Evolutionary conservation across 352 stramenopile species (phyloP), one percentile per base, ranked within the genome.

Genomic region (Pythium angustatum): DNA sequence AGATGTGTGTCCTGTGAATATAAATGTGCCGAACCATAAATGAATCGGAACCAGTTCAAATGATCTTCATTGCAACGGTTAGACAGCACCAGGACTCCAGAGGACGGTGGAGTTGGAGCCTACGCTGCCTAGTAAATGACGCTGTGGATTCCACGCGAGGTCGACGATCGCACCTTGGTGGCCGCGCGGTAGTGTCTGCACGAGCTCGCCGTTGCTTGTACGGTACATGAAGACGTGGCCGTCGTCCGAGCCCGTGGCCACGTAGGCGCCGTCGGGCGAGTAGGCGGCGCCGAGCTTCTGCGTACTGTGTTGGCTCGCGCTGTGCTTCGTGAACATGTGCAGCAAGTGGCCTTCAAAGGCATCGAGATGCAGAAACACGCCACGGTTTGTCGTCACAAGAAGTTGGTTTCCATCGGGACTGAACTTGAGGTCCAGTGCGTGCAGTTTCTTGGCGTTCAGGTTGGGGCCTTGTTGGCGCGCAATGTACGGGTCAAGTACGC

Each of bases 341-440:
- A 93, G 60, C 38, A 94, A 57, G 19, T 88, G 82, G 27, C 87
- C 87, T 69, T 96, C 85, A 57, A 96, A 96, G 8, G 87, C 85
- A 64, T 96, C 87, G 5, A 96, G 70, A 33, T 93, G 87, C 36
- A 96, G 60, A 51, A 94, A 90, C 30, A 93, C 77, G 2, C 83
- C 84, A 9, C 83, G 81, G 61, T 93, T 93, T 22, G 87, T 94
- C 9, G 81, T 75, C n/a, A 96, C 79, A 15, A 96, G 80, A 27
- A 96, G 68, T 53, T 91, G 81, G 55, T 94, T 93, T 44, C 86
- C 85, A 58, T 96, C 87, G 2, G 87, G 83, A 71, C 87, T 96
- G 45, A 96, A 96, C 59, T 91, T 87, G 38, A 96, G 71, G 26
- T 91, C 78, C 12, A 90, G 67, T 26, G 85, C 85, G 50, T 95